Conservation (phyloP, 345 rosid genomes). For the Eutrema heterophyllum region DNA sequence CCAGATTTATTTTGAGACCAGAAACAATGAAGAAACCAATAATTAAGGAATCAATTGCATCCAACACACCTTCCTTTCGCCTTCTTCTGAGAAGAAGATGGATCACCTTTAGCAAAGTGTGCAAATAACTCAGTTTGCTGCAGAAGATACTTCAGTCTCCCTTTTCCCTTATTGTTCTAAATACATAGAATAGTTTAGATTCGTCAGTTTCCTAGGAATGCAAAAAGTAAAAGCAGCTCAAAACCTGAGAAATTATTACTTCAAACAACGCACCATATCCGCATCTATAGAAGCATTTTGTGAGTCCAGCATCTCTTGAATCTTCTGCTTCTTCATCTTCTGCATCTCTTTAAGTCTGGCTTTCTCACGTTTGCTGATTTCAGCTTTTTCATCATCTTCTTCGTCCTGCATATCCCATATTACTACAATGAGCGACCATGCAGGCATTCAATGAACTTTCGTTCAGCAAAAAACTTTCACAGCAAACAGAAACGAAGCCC, state of each 20-base stretch:
- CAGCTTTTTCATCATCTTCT: constrained; percentile 36
- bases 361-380: constrained; percentile 79
- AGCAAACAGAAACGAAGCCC: not conserved
- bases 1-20: not conserved
- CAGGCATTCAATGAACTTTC: not conserved
- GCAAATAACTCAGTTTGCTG: constrained; percentile 98
- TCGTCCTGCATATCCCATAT: constrained; percentile 42
- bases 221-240: not conserved
- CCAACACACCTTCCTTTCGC: constrained; percentile 71
- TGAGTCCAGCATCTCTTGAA: constrained; percentile 84
- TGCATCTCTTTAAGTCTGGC: constrained; percentile 86
- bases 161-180: constrained; percentile 86
- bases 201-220: not conserved
- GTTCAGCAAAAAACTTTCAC: not conserved
- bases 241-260: not conserved
- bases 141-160: constrained; percentile 82
- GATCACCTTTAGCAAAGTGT: constrained; percentile 89
- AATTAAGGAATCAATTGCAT: not conserved
- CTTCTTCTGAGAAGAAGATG: constrained; percentile 66
- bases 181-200: not conserved
- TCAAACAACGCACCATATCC: constrained; percentile 58
- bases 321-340: constrained; percentile 78
- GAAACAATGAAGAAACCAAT: not conserved
- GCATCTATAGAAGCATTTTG: constrained; percentile 96
- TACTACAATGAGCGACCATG: not conserved